Evolutionary conservation across 345 rosid species (phyloP), one percentile per base, ranked within the genome.

Genomic region (Populus alba): DNA sequence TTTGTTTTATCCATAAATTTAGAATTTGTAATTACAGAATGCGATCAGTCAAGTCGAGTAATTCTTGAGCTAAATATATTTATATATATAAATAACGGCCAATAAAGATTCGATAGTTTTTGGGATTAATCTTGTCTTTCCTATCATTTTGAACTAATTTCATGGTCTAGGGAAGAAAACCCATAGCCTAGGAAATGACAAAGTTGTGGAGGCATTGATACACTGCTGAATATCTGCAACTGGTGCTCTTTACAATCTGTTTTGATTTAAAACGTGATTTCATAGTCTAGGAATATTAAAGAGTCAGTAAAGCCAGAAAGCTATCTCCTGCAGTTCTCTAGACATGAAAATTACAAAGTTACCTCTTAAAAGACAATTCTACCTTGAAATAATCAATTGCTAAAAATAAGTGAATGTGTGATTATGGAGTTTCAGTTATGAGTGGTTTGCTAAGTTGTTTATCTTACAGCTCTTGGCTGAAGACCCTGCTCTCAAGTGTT

Each of bases 381-480:
- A 59, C 16, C 1, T 59, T 59, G 11, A 59, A 59, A 59, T 23
- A 59, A 59, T 59, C 65, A 59, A 1, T 10, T 57, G 62, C 62
- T n/a, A 57, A 57, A 57, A 8, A 57, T 57, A 57, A n/a, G 13
- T 59, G 27, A 57, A n/a, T n/a, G 23, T n/a, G 63, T 59, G 63
- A 9, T 59, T 59, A 25, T 0, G 41, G 4, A 68, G 62, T 47
- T 66, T 51, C 67, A n/a, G 1, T 8, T n/a, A 59, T 57, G 29
- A n/a, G 27, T 72, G 71, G 70, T 71, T 47, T 70, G 12, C 59
- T 47, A 15, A 35, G 53, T 77, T 70, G 63, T 55, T 72, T 62
- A 6, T 47, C 31, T 63, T 81, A 85, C 86, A 97, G 99, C 97
- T 97, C 35, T 85, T 97, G 87, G 97, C 94, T 6, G 88, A 87